Evolutionary conservation across 164 flowering plant species (phyloP), one percentile per base, ranked within the genome.

Genomic region (Aristolochia contorta): DNA sequence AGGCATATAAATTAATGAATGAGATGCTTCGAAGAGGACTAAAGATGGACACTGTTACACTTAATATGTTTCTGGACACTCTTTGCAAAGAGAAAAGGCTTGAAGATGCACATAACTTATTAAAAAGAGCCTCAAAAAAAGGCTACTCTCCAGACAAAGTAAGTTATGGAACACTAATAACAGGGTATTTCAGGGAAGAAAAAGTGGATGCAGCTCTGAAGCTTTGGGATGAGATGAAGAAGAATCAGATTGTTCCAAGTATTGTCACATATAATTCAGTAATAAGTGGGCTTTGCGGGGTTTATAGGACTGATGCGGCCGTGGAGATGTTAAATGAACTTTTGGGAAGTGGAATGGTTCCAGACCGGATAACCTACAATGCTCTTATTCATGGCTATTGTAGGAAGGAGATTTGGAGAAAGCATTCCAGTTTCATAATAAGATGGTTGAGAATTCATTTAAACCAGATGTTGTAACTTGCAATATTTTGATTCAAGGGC

Each of bases 161-260:
- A 21, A 82, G 89, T 60, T 92, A 85, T 75, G 89, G 98, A 49
- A 92, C 91, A 48, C 57, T 92, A 67, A 84, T 92, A 13, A 61
- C 47, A 60, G 93, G 91, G 14, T 81, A 74, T 60, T 87, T 76
- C 60, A 78, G 72, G 64, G 71, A 78, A 54, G 85, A 71, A 67
- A 74, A 83, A 54, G 68, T 51, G 6, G 84, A 75, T 21, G 70
- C 56, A 45, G 96, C 96, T 47, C 65, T 85, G 74, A 67, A 81
- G 68, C 69, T 89, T 57, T 92, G 96, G 93, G 82, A 79, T 70
- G 89, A 84, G 69, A 87, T 87, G 93, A 84, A 78, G 74, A 71
- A 75, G 72, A 84, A 67, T 59, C 62, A 68, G 50, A 82, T 89
- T 22, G 65, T 80, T 68, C 98, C 96, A 2, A 78, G 74, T 66